phyloP scores from a whole-genome alignment of 208 protist species.

The Porcisia hertigi region DNA sequence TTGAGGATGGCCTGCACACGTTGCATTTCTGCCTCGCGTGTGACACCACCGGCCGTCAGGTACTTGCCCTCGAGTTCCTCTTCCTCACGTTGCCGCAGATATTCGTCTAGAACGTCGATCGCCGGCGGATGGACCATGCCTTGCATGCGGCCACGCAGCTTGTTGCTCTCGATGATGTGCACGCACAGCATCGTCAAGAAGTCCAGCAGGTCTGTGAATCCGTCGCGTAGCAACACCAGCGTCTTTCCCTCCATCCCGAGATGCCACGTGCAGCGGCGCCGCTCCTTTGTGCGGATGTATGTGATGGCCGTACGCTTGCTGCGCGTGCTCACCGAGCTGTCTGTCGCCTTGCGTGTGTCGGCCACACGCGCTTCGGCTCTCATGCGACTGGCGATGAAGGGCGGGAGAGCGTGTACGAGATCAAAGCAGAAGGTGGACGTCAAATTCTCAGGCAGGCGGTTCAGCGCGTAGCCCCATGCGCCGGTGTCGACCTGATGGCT shows the following conservation, averaged over 20 bases:
- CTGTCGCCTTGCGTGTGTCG: conserved; percentile 56
- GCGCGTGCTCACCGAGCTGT: conserved; percentile 21
- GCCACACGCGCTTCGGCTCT: conserved; percentile 58
- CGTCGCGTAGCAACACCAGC: conserved; percentile 84
- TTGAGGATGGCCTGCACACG: conserved; percentile 56
- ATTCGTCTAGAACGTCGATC: conserved; percentile 81
- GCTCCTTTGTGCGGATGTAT: conserved; percentile 82
- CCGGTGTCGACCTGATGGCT: conserved; percentile 78
- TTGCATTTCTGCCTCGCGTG: conserved; percentile 44
- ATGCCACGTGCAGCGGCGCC: conserved; percentile 85
- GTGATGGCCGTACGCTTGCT: conserved; percentile 49
- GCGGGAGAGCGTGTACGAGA: conserved; percentile 75
- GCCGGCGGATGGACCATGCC: conserved; percentile 83
- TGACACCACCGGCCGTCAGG: conserved; percentile 22
- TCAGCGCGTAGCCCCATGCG: conserved; percentile 87
- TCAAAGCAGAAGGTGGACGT: conserved; percentile 87
- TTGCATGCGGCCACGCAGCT: conserved; percentile 80
- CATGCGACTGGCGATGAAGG: conserved; percentile 84
- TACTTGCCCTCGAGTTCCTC: conserved; percentile 38
- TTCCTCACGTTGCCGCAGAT: conserved; percentile 57
- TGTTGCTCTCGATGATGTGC: conserved; percentile 91
- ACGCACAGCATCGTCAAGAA: conserved; percentile 90
- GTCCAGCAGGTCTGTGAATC: conserved; percentile 87
- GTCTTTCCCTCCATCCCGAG: conserved; percentile 88
- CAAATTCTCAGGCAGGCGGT: conserved; percentile 75